These are phyloP conservation scores for Quercus lobata DNA, from an alignment of 331 rosid genomes.

Conservation along the genomic window DNA sequence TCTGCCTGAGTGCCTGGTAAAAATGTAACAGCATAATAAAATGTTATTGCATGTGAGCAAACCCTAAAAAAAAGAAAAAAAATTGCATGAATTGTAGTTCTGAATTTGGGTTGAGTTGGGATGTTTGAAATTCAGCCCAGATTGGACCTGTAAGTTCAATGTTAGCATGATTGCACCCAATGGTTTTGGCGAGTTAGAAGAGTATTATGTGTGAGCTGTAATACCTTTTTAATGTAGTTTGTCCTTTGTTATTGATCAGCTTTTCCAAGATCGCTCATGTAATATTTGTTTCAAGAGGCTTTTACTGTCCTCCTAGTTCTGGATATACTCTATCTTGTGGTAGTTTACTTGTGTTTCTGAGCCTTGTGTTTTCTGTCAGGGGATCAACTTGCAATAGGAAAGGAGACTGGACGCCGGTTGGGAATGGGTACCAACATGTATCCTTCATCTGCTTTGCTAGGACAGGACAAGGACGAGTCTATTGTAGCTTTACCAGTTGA, in stretches of 20 bases:
- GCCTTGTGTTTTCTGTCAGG: slow-evolving; percentile 43
- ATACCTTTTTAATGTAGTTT: neutral
- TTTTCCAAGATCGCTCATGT: neutral
- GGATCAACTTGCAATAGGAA: slow-evolving; percentile 98
- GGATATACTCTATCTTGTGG: neutral
- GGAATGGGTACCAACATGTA: slow-evolving; percentile 99
- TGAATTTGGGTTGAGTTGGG: neutral
- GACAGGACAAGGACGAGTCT: slow-evolving; percentile 94
- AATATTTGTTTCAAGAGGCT: neutral
- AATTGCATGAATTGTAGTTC: neutral
- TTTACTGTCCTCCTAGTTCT: neutral
- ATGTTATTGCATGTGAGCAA: neutral
- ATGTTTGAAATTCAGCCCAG: neutral
- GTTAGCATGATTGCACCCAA: neutral
- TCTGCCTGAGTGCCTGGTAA: neutral
- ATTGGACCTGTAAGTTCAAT: neutral
- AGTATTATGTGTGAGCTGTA: neutral
- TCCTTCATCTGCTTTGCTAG: slow-evolving; percentile 95
- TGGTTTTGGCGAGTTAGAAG: neutral
- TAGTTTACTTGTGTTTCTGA: neutral
- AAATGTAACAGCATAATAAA: slow-evolving; percentile 1
- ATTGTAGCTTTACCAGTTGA: slow-evolving; percentile 85
- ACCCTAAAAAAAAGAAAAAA: neutral
- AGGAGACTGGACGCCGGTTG: slow-evolving; percentile 98
- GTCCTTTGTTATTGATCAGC: neutral